Evolutionary conservation across 441 rosid species (phyloP), one percentile per base, ranked within the genome.

Genomic region (Capsella rubella): DNA sequence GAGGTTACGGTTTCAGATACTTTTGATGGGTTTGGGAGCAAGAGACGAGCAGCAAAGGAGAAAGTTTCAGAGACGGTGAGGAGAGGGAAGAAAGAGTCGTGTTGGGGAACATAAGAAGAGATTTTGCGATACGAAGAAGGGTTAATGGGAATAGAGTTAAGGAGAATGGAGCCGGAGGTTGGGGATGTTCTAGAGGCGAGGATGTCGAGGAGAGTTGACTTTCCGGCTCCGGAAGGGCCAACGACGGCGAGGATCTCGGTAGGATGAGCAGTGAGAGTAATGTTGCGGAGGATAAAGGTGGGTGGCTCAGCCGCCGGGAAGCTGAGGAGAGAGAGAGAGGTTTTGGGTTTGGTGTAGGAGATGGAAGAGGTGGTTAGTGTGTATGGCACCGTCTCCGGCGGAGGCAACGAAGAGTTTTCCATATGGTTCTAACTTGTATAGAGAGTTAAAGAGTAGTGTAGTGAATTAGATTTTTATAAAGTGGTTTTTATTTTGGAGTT

Each of bases 211-310:
- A 94, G 93, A 31, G 98, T 86, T 50, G 98, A 94, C 75, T 94
- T 94, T 29, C 97, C 98, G 6, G 97, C 97, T 16, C 96, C 96
- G 31, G 95, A 90, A 0, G 97, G 98, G 60, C 98, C 98, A 58
- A 94, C 98, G 8, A 94, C 68, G 82, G 98, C 98, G 11, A 94
- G 95, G 80, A 94, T 90, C 73, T 91, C 87, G 49, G 91, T 79
- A 1, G 97, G 96, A 72, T 79, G 82, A 55, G 98, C 96, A 6
- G 92, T 83, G 74, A 93, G 80, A 50, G 90, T 84, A 50, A 93
- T 83, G 69, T 90, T 85, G 3, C 73, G 78, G 78, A 93, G 93
- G 79, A 91, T 90, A 78, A 78, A 79, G 35, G 81, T 51, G 6
- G 90, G 90, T 56, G 89, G 79, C 64, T 62, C 82, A 21, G 51